Evolutionary conservation across 2,329 filamentous ascomycete species (phyloP).

Genomic region (Colletotrichum spinosum): DNA sequence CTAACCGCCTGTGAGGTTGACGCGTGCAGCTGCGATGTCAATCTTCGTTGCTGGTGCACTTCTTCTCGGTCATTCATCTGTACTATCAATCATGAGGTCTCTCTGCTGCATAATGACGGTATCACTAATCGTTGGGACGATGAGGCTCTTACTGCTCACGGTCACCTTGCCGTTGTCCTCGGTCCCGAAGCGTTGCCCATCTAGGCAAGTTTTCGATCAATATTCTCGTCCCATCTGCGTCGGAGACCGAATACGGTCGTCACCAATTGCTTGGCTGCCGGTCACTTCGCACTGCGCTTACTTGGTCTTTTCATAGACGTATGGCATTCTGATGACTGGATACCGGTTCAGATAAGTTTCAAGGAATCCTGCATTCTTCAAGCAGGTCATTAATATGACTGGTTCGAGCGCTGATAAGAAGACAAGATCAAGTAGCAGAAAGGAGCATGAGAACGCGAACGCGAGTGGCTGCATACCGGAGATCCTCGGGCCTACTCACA

Average conservation of each 20-base stretch:
- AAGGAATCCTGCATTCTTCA: neutral
- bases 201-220: constrained; percentile 3
- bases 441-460: neutral
- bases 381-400: neutral
- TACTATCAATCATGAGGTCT: neutral
- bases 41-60: neutral
- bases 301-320: too few relatives aligned
- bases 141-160: constrained; percentile 10
- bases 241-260: neutral
- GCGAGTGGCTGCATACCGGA: neutral
- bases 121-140: constrained; percentile 7
- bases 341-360: neutral
- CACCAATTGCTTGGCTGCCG: neutral
- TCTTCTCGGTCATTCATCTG: neutral
- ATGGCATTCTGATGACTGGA: too few relatives aligned
- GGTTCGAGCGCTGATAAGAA: neutral
- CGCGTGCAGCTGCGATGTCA: neutral
- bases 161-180: constrained; percentile 12
- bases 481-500: neutral
- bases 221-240: neutral
- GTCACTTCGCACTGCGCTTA: neutral
- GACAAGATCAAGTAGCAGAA: neutral
- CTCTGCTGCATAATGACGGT: constrained; percentile 2
- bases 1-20: neutral
- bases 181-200: constrained; percentile 3